Evolutionary conservation across 2,329 filamentous ascomycete species (phyloP), one percentile per base, ranked within the genome.

Genomic region (Elsinoe arachidis): DNA sequence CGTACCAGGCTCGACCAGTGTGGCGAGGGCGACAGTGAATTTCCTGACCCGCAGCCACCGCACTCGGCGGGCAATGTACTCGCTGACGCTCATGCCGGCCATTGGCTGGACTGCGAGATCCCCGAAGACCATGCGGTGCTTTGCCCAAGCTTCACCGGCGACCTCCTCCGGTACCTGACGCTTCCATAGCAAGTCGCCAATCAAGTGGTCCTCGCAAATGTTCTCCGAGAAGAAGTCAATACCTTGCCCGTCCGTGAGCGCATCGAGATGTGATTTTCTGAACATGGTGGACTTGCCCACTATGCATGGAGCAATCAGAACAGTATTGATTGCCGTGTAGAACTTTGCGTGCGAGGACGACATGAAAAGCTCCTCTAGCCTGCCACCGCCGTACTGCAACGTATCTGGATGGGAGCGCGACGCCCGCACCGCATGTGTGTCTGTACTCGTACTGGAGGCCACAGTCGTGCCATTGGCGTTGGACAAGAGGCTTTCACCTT

Each of bases 221-320:
- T 96, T 95, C 62, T 89, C 81, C 2, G 90, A 95, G 73, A 99
- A 99, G 73, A 85, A 91, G 71, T 97, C 90, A 62, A 99, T 85
- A 0, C 93, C 95, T 0, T 73, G 83, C 69, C 67, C 78, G 0
- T 72, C 65, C 0, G 83, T 86, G 7, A 93, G 81, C 62, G 81
- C 80, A 71, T 96, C 83, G 35, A 99, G 82, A 66, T 99, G 92
- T 0, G 89, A 88, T 61, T 87, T 88, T 59, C 93, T 87, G 73
- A 97, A 99, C 91, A 99, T 97, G 74, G 95, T 97, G 66, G 90
- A 95, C 75, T 99, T 99, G 53, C 93, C 93, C 19, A 97, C 86
- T 58, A 95, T 87, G 72, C 93, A 99, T 7, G 95, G 93, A 0
- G 93, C 93, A 55, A 97, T 75, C 2, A 87, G 80, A 14, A 96